Evolutionary conservation across 2,329 filamentous ascomycete species (phyloP).

Genomic region (Aspergillus brunneoviolaceus): DNA sequence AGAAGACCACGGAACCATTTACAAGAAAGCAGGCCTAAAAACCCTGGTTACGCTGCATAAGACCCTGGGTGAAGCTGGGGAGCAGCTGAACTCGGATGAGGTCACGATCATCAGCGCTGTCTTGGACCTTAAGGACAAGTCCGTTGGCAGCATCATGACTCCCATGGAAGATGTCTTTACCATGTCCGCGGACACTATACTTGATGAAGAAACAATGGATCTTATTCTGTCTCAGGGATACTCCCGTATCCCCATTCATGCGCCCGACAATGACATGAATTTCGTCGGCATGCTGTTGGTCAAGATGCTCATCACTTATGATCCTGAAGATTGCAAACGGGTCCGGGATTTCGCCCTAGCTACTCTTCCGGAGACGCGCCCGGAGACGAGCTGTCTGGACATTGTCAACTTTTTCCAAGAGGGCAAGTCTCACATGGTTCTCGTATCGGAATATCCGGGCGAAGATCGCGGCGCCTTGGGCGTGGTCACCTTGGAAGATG

Average conservation of each 20-base stretch:
- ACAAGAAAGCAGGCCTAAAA: slow-evolving; percentile 97
- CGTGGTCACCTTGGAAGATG: slow-evolving; percentile 94
- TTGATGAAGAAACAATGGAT: slow-evolving; percentile 94
- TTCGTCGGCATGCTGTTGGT: slow-evolving; percentile 98
- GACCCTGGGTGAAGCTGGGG: slow-evolving; percentile 77
- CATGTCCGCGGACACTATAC: slow-evolving; percentile 88
- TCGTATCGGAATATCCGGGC: slow-evolving; percentile 89
- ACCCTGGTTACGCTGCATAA: slow-evolving; percentile 94
- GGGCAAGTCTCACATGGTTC: slow-evolving; percentile 97
- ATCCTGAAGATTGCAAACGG: slow-evolving; percentile 84
- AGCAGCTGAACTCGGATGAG: slow-evolving; percentile 93
- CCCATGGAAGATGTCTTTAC: slow-evolving; percentile 97
- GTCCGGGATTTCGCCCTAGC: slow-evolving; percentile 91
- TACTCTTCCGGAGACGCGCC: slow-evolving; percentile 89
- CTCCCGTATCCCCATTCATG: slow-evolving; percentile 91
- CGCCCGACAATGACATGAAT: slow-evolving; percentile 76
- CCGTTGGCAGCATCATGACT: slow-evolving; percentile 95
- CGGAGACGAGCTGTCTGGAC: slow-evolving; percentile 93
- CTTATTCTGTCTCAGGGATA: slow-evolving; percentile 90
- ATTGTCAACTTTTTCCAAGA: slow-evolving; percentile 99
- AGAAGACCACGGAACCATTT: slow-evolving; percentile 91
- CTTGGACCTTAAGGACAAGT: slow-evolving; percentile 91
- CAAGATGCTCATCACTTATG: slow-evolving; percentile 98
- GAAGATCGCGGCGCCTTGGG: slow-evolving; percentile 86
- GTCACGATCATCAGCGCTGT: slow-evolving; percentile 98